Base-by-base conservation (phyloP, 2,329 filamentous ascomycete species). In the Verticillium nubilum region DNA sequence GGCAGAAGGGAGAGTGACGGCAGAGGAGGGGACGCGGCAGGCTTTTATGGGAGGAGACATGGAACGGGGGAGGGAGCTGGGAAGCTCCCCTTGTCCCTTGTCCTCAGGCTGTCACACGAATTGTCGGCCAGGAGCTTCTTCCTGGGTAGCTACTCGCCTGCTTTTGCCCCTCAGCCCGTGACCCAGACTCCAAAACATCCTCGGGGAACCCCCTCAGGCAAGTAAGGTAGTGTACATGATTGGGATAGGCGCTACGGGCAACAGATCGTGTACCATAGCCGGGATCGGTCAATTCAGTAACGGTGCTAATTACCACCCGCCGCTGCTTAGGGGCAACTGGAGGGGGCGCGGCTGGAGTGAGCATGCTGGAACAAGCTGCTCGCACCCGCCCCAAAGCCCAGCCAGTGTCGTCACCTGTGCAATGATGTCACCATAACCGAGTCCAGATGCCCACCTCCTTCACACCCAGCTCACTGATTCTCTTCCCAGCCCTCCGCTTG, bases 391-490 rank as follows among this genome's bases (percentile, higher is more conserved):
- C 52, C 27, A 26, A 12, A 26, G 23, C 54, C 29, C 15, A 57
- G 33, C 35, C 61, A 59, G 65, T 71, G 70, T 73, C 71, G 69
- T 70, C 66, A 72, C 70, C 69, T 69, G 71, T 67, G 61, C 63
- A 62, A 74, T 76, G 74, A 76, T 74, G 74, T 76, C 74, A 76
- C 72, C 71, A 76, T 25, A 50, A 3, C 42, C 42, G 42, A 50
- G 23, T 25, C 19, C 42, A 50, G 42, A 50, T 12, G 42, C 29
- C 29, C 29, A 31, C 29, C 29, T 31, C 29, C 6, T 31, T 31
- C 29, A 31, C 29, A 2, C n/a, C 35, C 42, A 23, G 42, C 42
- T 50, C 42, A 12, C 42, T 50, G 3, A 31, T 19, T 50, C 42
- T 10, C 37, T 47, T n/a, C 42, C 17, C 42, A 50, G 42, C 42